Evolutionary conservation across 257 asterid genomes (phyloP).

Genomic region (Solanum corneliomulleri): DNA sequence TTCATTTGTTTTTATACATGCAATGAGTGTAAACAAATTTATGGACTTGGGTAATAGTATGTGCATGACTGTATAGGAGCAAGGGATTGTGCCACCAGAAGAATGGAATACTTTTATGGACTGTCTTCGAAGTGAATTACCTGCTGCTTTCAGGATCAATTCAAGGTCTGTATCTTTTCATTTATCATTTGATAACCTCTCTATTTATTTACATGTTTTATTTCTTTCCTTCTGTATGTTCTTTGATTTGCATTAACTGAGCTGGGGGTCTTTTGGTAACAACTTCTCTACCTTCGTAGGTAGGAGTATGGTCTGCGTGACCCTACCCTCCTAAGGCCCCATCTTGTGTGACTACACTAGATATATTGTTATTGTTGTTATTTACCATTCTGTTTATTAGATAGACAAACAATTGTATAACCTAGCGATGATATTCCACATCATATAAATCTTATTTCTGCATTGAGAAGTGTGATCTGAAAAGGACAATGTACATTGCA

Average conservation of each 20-base stretch:
- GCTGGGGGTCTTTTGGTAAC: neutral
- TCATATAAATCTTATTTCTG: neutral
- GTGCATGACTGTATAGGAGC: slow-evolving; percentile 27
- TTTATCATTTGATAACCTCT: neutral
- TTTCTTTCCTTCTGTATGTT: neutral
- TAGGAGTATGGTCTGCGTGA: neutral
- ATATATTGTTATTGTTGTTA: neutral
- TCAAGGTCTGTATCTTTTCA: slow-evolving; percentile 35
- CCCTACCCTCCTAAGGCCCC: neutral
- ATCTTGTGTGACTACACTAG: neutral
- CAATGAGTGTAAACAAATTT: neutral
- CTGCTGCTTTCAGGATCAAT: slow-evolving; percentile 83
- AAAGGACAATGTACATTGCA: neutral
- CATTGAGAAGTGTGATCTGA: neutral
- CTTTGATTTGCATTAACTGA: neutral
- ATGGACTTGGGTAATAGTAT: neutral
- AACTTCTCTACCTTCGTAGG: neutral
- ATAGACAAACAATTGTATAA: neutral
- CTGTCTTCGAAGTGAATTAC: slow-evolving; percentile 50
- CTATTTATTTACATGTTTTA: neutral
- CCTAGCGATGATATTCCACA: neutral
- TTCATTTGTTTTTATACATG: neutral
- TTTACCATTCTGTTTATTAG: neutral
- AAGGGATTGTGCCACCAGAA: slow-evolving; percentile 46
- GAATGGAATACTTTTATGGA: slow-evolving; percentile 64